A percentile compares a stretch with the other conserved stretches of the same genome.
Evolutionary conservation across 2,329 filamentous ascomycete species (phyloP).

Genomic region (Scopulariopsis brevicaulis): DNA sequence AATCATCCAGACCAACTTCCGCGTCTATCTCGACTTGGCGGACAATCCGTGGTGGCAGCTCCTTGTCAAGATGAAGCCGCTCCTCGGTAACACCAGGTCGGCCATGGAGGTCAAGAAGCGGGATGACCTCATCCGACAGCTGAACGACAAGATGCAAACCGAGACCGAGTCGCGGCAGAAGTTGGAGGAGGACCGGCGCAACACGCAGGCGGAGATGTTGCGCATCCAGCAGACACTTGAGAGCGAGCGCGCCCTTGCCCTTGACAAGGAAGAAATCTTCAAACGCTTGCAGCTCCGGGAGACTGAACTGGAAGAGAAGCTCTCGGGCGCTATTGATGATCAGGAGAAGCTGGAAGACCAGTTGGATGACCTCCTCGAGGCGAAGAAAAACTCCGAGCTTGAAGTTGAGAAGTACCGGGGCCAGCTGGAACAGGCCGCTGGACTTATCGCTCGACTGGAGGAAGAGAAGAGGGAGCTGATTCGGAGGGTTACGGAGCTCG

Average conservation of each 20-base stretch:
- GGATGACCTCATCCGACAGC: constrained; percentile 81
- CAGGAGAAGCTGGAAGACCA: constrained; percentile 92
- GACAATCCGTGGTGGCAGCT: constrained; percentile 97
- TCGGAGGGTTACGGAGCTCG: constrained; percentile 55
- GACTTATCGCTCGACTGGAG: constrained; percentile 77
- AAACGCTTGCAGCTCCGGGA: constrained; percentile 91
- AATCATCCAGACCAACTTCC: constrained; percentile 91
- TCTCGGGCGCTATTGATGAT: constrained; percentile 83
- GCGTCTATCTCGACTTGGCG: constrained; percentile 80
- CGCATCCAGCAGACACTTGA: constrained; percentile 90
- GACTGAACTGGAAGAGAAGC: constrained; percentile 81
- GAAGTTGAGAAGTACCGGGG: constrained; percentile 68
- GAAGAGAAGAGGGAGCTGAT: constrained; percentile 71
- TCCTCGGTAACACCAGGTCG: constrained; percentile 84
- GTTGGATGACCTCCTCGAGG: constrained; percentile 75
- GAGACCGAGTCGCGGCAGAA: constrained; percentile 66
- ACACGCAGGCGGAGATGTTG: constrained; percentile 76
- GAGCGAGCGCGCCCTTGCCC: constrained; percentile 84
- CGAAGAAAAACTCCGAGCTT: constrained; percentile 80
- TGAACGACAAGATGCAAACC: constrained; percentile 72
- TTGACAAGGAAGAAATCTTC: constrained; percentile 99
- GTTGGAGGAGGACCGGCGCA: constrained; percentile 82
- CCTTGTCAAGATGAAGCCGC: constrained; percentile 86
- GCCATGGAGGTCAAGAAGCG: constrained; percentile 90
- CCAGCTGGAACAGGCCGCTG: constrained; percentile 84